Base-by-base conservation (phyloP, 495 filamentous ascomycete genomes). In the Hypoxylon trugodes region DNA sequence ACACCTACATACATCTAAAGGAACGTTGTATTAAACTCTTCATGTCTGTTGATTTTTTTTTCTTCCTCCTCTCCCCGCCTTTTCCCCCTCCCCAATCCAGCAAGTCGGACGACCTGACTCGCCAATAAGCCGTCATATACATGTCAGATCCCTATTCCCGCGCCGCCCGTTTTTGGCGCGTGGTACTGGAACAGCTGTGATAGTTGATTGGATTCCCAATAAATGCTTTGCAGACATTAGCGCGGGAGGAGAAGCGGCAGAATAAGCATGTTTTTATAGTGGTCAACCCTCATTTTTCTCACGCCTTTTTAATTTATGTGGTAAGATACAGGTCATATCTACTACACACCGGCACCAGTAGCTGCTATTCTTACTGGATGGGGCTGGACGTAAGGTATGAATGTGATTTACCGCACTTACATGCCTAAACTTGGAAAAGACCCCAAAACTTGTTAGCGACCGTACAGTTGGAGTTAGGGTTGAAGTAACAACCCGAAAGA, bases 111-210 rank as follows among this genome's bases (percentile, higher is more conserved):
- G 22, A 26, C 56, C 26, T 66, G 52, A 59, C 58, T 61, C 64
- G 58, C 58, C 40, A 54, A 54, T 55, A 42, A 24, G 38, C 64
- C 58, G 64, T 67, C 64, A 67, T 62, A 30, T n/a, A 58, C 48
- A 59, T 67, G 64, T 67, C 48, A 67, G 64, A 67, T 62, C 40
- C 19, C 58, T 36, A 62, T 59, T 67, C 43, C 64, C 58, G 58
- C 54, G 52, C 52, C 58, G 64, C 50, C n/a, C 58, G 58, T 35
- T 36, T 58, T 46, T 61, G 64, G 62, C 64, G 52, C 58, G 58
- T 56, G 64, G 45, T 59, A 58, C 52, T 53, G 41, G 58, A 49
- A 54, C 25, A 25, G 53, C 61, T 53, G 53, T 47, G 47, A 48
- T 57, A 36, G 49, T 61, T 67, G 64, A 67, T 67, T 67, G 53